These are phyloP conservation scores for Hevea brasiliensis DNA, from an alignment of 345 rosid genomes.

Conservation along the genomic window DNA sequence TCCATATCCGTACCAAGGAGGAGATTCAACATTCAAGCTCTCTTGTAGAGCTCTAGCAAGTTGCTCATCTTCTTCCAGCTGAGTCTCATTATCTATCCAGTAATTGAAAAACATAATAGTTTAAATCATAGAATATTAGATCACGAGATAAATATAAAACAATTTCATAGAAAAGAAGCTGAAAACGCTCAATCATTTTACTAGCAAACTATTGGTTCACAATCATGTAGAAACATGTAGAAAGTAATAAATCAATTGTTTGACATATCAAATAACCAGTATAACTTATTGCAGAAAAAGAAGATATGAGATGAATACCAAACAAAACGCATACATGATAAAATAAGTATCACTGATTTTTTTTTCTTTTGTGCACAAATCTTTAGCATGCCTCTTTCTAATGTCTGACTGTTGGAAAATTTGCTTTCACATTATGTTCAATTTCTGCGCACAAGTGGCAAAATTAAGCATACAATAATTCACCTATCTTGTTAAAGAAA, in stretches of 20 bases:
- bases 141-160: not conserved
- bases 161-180: not conserved
- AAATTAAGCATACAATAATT: not conserved
- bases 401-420: not conserved
- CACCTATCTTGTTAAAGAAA: not conserved
- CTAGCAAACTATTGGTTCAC: not conserved
- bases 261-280: not conserved
- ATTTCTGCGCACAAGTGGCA: not conserved
- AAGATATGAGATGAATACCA: not conserved
- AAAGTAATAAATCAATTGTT: not conserved
- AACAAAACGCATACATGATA: not conserved
- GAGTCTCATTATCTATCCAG: slow-evolving; percentile 50
- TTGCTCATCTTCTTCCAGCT: slow-evolving; percentile 81
- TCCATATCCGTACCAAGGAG: slow-evolving; percentile 46
- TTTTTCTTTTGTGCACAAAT: not conserved
- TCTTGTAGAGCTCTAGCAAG: slow-evolving; percentile 92
- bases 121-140: not conserved
- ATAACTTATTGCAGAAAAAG: not conserved
- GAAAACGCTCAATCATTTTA: not conserved
- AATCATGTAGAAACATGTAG: not conserved
- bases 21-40: slow-evolving; percentile 65
- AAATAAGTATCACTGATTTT: not conserved
- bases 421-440: not conserved
- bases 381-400: not conserved
- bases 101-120: slow-evolving; percentile 26